Base-by-base conservation (phyloP, 2,329 filamentous ascomycete species). In the Zasmidium cellare region DNA sequence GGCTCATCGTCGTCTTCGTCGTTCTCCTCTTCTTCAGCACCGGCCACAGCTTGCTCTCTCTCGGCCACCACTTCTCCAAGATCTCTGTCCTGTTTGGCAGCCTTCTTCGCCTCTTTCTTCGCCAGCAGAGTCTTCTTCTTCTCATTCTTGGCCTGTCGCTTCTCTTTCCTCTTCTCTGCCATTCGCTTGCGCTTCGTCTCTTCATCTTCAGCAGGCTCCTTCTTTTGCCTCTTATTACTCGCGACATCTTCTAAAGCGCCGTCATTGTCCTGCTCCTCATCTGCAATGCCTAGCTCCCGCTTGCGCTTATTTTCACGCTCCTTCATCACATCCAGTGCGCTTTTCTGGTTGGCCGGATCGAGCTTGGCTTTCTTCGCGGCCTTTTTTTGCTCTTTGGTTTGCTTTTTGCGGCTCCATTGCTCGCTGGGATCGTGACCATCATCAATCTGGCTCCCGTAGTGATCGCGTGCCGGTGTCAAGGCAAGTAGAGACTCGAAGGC, bases 381-480 rank as follows among this genome's bases (percentile, higher is more conserved):
- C 61, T 86, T 85, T 59, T 90, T 90, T 75, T 96, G 84, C 74
- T 91, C 89, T 74, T 96, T 96, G 51, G 91, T 93, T 78, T 97
- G 92, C 80, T 97, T 97, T 78, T 94, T 96, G 72, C 88, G 88
- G 74, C 87, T 87, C 91, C 92, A 96, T 87, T 97, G 91, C 69
- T 94, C 89, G 75, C 83, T 91, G 62, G 84, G 89, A 72, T 96
- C 91, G 73, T 92, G 87, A 56, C 88, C 90, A 38, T 72, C 71
- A 41, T 66, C 70, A 16, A 72, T 69, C 49, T 72, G 70, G 49
- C 67, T 69, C 57, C 70, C 72, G 69, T 96, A 96, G 77, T 96
- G 96, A 68, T 91, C 86, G 76, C 94, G 92, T 60, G 91, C 91
- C 44, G 92, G 91, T 58, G 96, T 96, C 63, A 96, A 80, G 57